These are phyloP conservation scores for Penicillium parvum DNA, from an alignment of 495 filamentous ascomycete genomes.

Conservation along the genomic window DNA sequence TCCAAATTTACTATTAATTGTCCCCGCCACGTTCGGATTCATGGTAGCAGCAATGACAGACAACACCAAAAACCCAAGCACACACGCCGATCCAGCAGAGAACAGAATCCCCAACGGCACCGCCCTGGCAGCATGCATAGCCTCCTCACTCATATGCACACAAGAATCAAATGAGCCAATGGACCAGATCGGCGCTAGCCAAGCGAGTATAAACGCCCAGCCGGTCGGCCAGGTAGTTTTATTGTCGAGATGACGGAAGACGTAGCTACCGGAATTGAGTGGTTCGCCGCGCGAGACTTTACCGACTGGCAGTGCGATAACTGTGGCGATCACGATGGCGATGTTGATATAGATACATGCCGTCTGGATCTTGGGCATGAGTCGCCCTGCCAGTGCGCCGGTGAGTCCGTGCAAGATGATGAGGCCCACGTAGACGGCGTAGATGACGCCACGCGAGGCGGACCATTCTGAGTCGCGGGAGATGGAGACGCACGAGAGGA, in stretches of 20 bases:
- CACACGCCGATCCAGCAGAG: conserved; percentile 30
- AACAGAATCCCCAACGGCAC: conserved; percentile 58
- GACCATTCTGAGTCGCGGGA: conserved; percentile 58
- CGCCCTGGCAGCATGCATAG: conserved; percentile 55
- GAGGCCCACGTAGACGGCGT: conserved; percentile 56
- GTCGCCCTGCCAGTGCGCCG: conserved; percentile 46
- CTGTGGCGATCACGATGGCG: conserved; percentile 57
- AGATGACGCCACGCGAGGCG: conserved; percentile 55
- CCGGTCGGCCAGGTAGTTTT: conserved; percentile 56
- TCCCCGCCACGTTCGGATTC: conserved; percentile 30
- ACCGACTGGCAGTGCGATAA: conserved; percentile 64
- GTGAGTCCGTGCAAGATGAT: conserved; percentile 55
- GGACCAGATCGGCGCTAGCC: conserved; percentile 65
- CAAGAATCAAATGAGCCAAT: conserved; percentile 53
- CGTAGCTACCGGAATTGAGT: conserved; percentile 34
- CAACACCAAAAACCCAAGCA: conserved; percentile 54
- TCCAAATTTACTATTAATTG: conserved; percentile 28
- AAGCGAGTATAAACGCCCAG: conserved; percentile 62
- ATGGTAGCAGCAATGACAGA: conserved; percentile 38
- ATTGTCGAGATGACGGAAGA: conserved; percentile 46
- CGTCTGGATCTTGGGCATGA: conserved; percentile 64
- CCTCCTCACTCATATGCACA: conserved; percentile 62
- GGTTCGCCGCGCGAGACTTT: conserved; percentile 26
- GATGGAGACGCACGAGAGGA: conserved; percentile 54
- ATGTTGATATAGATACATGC: conserved; percentile 59